These are phyloP conservation scores for Penicillium subrubescens DNA, from an alignment of 495 filamentous ascomycete species.

Conservation along the genomic window DNA sequence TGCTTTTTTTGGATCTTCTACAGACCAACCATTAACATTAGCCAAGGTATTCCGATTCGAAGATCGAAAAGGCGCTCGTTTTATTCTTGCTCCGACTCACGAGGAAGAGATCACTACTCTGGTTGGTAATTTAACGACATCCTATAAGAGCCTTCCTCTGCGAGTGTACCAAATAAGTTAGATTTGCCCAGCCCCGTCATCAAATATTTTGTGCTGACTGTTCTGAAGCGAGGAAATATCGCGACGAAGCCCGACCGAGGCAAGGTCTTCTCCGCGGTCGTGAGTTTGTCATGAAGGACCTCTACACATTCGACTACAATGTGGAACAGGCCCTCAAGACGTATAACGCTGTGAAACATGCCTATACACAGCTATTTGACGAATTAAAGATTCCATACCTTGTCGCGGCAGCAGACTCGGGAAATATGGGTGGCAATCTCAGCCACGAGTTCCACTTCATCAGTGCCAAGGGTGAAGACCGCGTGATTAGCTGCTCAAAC, in stretches of 20 bases:
- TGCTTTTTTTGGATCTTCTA: background rate
- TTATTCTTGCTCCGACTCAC: conserved; percentile 88
- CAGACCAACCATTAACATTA: background rate
- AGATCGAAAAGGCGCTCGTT: conserved; percentile 75
- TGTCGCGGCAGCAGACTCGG: conserved; percentile 86
- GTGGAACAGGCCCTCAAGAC: conserved; percentile 68
- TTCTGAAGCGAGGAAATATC: conserved; percentile 79
- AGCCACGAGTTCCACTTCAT: conserved; percentile 95
- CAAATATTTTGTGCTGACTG: conserved; percentile 12
- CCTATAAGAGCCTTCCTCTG: conserved; percentile 84
- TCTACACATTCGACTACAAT: conserved; percentile 90
- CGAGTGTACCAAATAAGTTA: conserved; percentile 88
- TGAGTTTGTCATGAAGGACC: conserved; percentile 97
- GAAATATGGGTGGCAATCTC: conserved; percentile 89
- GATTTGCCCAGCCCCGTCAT: conserved; percentile 15
- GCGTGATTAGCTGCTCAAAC: conserved; percentile 68
- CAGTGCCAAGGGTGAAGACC: conserved; percentile 82
- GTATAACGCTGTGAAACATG: conserved; percentile 68
- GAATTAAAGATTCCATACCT: conserved; percentile 84
- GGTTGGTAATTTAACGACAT: conserved; percentile 71
- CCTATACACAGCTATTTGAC: conserved; percentile 74
- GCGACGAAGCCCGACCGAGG: conserved; percentile 85
- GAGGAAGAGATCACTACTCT: conserved; percentile 93
- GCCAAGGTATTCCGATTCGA: conserved; percentile 74
- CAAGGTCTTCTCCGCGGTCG: conserved; percentile 87